Base-by-base conservation (phyloP, 1,284 basidiomycete species). In the Bondarzewia mesenterica region DNA sequence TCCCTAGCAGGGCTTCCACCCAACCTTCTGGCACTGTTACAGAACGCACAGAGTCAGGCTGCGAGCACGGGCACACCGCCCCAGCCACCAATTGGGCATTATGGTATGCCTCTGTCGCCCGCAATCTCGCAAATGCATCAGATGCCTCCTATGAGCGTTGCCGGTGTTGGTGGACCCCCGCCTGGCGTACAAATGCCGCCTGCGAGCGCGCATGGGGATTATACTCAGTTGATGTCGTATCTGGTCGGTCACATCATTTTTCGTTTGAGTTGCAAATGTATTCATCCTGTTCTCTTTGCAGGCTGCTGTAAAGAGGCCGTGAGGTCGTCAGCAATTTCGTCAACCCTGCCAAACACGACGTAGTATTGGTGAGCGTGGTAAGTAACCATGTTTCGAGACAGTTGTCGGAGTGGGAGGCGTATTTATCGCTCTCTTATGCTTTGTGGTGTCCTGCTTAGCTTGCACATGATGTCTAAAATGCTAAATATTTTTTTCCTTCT, bases 1-100 rank as follows among this genome's bases (percentile, higher is more conserved):
- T 59, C 63, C 5, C 56, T 77, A 46, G 63, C 64, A 35, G 66
- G 63, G 7, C 62, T 86, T 22, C 80, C 82, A 4, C 75, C 81
- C 0, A 81, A 81, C 55, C 70, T 85, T n/a, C 64, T 84, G 42
- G 78, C 82, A 1, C 58, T 85, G 43, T 62, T 85, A 18, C 80
- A 83, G 12, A 65, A 67, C 22, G 67, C 67, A 38, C 72, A 71
- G 52, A 69, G 68, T 42, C 70, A 66, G 47, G 55, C 60, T 27
- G 56, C 64, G 10, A 51, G 63, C 4, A 57, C 65, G 15, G 48
- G 61, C 6, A 50, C 59, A 29, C 67, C 69, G 42, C 74, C 73
- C 53, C 71, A 68, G 46, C 67, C 69, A 57, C 66, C 20, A n/a
- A 25, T 29, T n/a, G n/a, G n/a, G 8, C 44, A 45, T 16, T 45